phyloP scores from a whole-genome alignment of 208 protist genomes.

The Acanthamoeba triangularis region DNA sequence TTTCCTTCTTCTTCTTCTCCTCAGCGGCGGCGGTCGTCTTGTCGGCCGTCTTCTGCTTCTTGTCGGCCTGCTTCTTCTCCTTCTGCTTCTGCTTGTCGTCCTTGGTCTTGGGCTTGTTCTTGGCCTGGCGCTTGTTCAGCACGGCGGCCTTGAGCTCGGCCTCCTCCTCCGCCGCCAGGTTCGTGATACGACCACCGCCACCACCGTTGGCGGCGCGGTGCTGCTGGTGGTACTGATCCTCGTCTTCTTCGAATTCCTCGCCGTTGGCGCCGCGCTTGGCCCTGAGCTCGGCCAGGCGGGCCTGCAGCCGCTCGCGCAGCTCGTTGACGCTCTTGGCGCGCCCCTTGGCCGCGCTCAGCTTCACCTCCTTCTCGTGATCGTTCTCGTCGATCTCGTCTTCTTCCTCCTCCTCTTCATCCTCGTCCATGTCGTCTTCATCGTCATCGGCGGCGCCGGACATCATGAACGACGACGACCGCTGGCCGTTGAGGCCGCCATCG shows the following conservation, averaged over 20 bases:
- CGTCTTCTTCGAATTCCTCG: constrained; percentile 16
- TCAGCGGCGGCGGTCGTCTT: not conserved
- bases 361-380: constrained; percentile 42
- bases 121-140: constrained; percentile 23
- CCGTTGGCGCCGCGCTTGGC: constrained; percentile 11
- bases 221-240: not conserved
- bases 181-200: not conserved
- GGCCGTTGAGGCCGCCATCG: not conserved
- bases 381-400: constrained; percentile 38
- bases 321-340: constrained; percentile 37
- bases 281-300: constrained; percentile 1
- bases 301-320: constrained; percentile 35
- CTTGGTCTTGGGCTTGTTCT: constrained; percentile 29
- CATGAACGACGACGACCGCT: not conserved
- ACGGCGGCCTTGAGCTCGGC: not conserved
- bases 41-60: not conserved
- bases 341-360: constrained; percentile 51
- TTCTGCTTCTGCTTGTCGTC: constrained; percentile 23
- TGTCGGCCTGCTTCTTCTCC: constrained; percentile 28
- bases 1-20: not conserved
- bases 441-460: not conserved
- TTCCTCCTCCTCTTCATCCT: not conserved
- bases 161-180: not conserved
- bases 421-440: constrained; percentile 14
- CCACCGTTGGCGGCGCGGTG: not conserved